Conservation (phyloP, 345 rosid species). For the Linum trigynum region DNA sequence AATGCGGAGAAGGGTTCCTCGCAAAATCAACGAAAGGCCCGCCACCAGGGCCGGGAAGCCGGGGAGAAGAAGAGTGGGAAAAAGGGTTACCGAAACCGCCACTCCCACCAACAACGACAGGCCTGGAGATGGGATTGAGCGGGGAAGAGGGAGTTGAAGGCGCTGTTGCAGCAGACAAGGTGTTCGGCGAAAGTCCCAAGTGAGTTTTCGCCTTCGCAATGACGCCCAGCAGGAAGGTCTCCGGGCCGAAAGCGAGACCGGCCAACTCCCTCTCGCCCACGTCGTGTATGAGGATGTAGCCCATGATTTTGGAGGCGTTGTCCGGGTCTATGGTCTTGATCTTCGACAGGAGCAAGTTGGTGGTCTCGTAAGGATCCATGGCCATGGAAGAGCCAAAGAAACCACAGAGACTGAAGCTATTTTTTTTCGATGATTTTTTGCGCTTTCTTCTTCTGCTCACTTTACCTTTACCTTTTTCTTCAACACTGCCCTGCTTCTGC, state of each 20-base stretch:
- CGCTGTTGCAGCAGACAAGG: slow-evolving; percentile 30
- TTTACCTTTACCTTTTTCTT: too few species aligned
- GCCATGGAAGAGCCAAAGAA: neutral
- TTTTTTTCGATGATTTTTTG: neutral
- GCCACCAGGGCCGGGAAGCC: slow-evolving; percentile 22
- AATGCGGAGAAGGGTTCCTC: slow-evolving; percentile 32
- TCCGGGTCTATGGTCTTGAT: slow-evolving; percentile 71
- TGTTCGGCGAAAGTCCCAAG: slow-evolving; percentile 52
- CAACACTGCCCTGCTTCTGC: too few species aligned
- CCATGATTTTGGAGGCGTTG: slow-evolving; percentile 78
- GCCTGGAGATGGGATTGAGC: slow-evolving; percentile 43
- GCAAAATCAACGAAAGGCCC: slow-evolving; percentile 28
- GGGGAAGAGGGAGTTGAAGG: slow-evolving; percentile 21
- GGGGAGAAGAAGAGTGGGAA: slow-evolving; percentile 37
- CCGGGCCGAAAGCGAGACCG: slow-evolving; percentile 61
- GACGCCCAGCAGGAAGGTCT: slow-evolving; percentile 44
- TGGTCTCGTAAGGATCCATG: slow-evolving; percentile 76
- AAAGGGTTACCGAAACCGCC: slow-evolving; percentile 29
- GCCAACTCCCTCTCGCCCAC: slow-evolving; percentile 52
- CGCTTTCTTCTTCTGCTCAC: neutral
- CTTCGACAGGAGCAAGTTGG: slow-evolving; percentile 52
- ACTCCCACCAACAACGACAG: slow-evolving; percentile 6
- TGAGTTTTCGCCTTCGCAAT: slow-evolving; percentile 57
- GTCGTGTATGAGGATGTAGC: slow-evolving; percentile 70
- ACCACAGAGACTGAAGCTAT: too few species aligned